These are phyloP conservation scores for Paecilomyces sp. DNA, from an alignment of 2,329 filamentous ascomycete genomes.

Conservation along the genomic window DNA sequence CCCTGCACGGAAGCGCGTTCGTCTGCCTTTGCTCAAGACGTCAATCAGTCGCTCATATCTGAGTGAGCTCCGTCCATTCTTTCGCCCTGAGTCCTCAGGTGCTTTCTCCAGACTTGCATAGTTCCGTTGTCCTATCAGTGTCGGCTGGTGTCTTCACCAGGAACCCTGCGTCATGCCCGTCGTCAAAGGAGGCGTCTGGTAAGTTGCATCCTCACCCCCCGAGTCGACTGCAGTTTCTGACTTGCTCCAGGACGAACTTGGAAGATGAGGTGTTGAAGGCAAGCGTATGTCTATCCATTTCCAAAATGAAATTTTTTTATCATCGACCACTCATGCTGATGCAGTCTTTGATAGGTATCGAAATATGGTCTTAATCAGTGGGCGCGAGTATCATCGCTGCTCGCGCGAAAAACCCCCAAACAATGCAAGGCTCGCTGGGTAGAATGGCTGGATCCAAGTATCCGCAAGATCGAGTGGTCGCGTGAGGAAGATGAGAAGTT, in stretches of 20 bases:
- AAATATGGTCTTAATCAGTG: constrained; percentile 97
- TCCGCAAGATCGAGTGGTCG: constrained; percentile 98
- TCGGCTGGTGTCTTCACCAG: constrained; percentile 3
- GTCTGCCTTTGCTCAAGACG: neutral
- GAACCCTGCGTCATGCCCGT: constrained; percentile 48
- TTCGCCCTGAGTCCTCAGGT: neutral
- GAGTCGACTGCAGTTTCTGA: constrained; percentile 11
- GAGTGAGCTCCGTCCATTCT: neutral
- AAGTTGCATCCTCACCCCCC: constrained; percentile 11
- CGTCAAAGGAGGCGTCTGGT: constrained; percentile 60
- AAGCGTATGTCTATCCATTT: constrained; percentile 43
- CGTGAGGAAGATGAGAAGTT: constrained; percentile 98
- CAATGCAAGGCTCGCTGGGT: constrained; percentile 98
- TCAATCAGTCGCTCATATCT: neutral
- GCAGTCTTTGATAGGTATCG: constrained; percentile 47
- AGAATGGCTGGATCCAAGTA: constrained; percentile 96
- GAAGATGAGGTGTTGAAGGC: constrained; percentile 97
- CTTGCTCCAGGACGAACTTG: constrained; percentile 50
- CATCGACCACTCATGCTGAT: constrained; percentile 1
- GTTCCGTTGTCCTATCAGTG: neutral
- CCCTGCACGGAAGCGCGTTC: neutral
- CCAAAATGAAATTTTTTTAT: neutral
- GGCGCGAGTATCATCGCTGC: constrained; percentile 94
- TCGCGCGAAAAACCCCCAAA: constrained; percentile 95
- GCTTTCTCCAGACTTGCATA: neutral